Base-by-base conservation (phyloP, 2,329 filamentous ascomycete genomes). In the Colletotrichum gloeosporioides region DNA sequence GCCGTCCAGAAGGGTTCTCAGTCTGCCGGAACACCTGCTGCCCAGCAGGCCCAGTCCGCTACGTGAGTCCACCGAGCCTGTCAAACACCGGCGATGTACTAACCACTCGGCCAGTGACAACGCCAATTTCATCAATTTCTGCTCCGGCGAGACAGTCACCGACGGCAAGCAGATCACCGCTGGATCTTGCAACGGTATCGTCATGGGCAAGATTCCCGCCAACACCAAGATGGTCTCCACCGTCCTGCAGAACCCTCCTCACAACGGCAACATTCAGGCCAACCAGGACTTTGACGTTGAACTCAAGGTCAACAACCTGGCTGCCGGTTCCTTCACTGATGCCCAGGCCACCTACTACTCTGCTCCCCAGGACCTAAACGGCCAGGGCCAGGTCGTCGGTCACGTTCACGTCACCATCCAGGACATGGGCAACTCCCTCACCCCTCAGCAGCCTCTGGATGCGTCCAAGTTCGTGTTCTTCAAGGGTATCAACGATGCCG, bases 81-180 rank as follows among this genome's bases (percentile, higher is more conserved):
- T 16, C 12, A 25, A 3, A 8, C 15, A 15, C 15, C 18, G 12
- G 39, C 5, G 2, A 8, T 7, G 10, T 8, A 27, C 68, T 77
- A 49, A 76, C 53, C 18, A 22, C 7, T 16, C 6, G 22, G 25
- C n/a, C 71, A 92, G 90, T 77, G 90, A 92, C 78, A 77, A 84
- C 22, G 85, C 86, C 85, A 93, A 93, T 85, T 92, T 92, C 82
- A 91, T 92, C 88, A 92, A 92, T 87, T 91, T 92, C 82, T 92
- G 91, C 81, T 76, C 82, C 6, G 90, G 89, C 62, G 79, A 88
- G 81, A 89, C 85, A 0, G 81, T 92, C 64, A 93, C 92, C 78
- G 92, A 94, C 80, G 92, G 92, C 80, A 83, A 89, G 32, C 92
- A 93, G 82, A 85, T 89, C 68, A 86, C 85, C 75, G 82, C 79